Conservation (phyloP, 192 early-diverging fungal genomes). For the Coemansia sp. region DNA sequence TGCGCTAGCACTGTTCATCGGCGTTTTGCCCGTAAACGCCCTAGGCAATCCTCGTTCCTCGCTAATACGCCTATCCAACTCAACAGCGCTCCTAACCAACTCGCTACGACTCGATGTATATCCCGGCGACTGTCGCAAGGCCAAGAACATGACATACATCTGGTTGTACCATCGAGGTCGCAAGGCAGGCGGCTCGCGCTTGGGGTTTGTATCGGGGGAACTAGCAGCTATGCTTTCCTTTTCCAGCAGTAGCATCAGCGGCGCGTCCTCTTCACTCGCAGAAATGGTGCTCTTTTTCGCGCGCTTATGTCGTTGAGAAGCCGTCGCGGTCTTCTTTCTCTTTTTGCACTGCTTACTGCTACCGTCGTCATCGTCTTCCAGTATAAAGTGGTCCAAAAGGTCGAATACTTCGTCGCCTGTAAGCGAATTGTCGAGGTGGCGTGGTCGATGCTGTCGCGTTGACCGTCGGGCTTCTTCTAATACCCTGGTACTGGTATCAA, state of each 20-base stretch:
- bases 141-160: constrained; percentile 81
- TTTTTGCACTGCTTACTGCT: constrained; percentile 15
- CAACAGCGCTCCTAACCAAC: constrained; percentile 73
- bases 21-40: constrained; percentile 88
- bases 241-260: not conserved
- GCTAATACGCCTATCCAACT: constrained; percentile 77
- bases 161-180: constrained; percentile 90
- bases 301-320: constrained; percentile 17
- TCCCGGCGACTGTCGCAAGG: constrained; percentile 69
- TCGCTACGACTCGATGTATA: constrained; percentile 70
- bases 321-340: not conserved
- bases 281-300: constrained; percentile 13
- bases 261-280: constrained; percentile 6
- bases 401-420: constrained; percentile 54
- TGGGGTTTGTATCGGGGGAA: not conserved
- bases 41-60: constrained; percentile 70
- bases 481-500: not conserved
- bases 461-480: constrained; percentile 28
- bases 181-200: not conserved
- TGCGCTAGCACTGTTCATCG: constrained; percentile 75
- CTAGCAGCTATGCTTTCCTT: not conserved
- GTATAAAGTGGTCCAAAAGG: constrained; percentile 42
- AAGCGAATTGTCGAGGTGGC: constrained; percentile 37
- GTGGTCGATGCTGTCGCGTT: constrained; percentile 32
- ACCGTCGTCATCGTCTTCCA: constrained; percentile 15